Evolutionary conservation across 2,329 filamentous ascomycete genomes (phyloP).

Genomic region (Epichloe sp.): DNA sequence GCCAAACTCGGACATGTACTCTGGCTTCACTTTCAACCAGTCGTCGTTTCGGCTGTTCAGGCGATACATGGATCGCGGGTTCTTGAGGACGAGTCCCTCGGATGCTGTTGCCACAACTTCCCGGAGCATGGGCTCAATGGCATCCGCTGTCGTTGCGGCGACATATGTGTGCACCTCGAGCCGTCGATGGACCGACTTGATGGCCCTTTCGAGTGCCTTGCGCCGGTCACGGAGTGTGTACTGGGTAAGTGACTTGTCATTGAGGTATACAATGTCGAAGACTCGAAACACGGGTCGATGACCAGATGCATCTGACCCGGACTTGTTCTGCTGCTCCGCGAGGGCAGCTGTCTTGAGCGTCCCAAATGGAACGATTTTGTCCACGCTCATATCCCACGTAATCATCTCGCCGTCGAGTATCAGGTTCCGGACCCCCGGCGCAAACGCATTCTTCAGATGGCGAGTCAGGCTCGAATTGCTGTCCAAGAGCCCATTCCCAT

Average conservation of each 20-base stretch:
- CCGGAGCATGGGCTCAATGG: slow-evolving; percentile 68
- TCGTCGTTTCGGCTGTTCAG: slow-evolving; percentile 86
- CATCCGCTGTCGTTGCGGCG: slow-evolving; percentile 50
- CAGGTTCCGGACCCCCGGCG: slow-evolving; percentile 63
- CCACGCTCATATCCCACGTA: slow-evolving; percentile 80
- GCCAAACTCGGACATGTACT: slow-evolving; percentile 95
- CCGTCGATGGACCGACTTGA: slow-evolving; percentile 58
- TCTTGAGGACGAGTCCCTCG: slow-evolving; percentile 88
- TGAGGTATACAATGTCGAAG: slow-evolving; percentile 86
- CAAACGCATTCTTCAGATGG: slow-evolving; percentile 66
- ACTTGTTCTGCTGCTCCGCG: slow-evolving; percentile 53
- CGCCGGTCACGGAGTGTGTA: slow-evolving; percentile 76
- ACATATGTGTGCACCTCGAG: slow-evolving; percentile 71
- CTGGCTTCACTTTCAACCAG: slow-evolving; percentile 98
- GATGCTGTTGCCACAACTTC: slow-evolving; percentile 76
- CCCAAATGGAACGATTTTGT: slow-evolving; percentile 80
- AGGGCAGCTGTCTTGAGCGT: slow-evolving; percentile 86
- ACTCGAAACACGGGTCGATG: slow-evolving; percentile 65
- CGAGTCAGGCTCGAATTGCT: slow-evolving; percentile 66
- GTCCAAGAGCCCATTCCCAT: slow-evolving; percentile 65
- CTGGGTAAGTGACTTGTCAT: slow-evolving; percentile 63
- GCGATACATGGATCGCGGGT: slow-evolving; percentile 73
- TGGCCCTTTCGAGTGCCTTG: slow-evolving; percentile 56
- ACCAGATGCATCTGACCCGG: slow-evolving; percentile 35
- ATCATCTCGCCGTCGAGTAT: slow-evolving; percentile 98